Conservation (phyloP, 2,329 filamentous ascomycete genomes). For the Fusarium fracticaudum region DNA sequence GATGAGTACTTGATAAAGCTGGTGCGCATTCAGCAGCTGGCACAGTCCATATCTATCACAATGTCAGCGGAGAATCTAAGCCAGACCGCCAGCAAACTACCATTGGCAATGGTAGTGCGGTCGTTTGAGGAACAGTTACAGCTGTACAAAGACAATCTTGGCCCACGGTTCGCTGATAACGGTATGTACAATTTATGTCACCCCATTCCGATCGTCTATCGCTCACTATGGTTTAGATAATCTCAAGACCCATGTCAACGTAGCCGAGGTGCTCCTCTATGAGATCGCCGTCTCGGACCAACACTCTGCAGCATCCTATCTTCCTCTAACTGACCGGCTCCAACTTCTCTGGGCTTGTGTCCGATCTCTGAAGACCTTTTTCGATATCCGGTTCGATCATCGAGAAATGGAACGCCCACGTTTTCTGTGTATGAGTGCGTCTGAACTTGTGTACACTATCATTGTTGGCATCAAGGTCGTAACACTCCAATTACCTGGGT, state of each 20-base stretch:
- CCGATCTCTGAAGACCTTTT: constrained; percentile 52
- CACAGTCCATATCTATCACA: constrained; percentile 57
- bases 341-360: constrained; percentile 58
- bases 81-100: constrained; percentile 49
- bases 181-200: constrained; percentile 38
- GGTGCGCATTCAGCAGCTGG: constrained; percentile 58
- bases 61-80: constrained; percentile 46
- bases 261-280: constrained; percentile 59
- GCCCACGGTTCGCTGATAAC: constrained; percentile 48
- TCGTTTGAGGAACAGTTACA: constrained; percentile 57
- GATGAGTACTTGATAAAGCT: constrained; percentile 58
- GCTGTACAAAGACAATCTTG: constrained; percentile 49
- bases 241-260: constrained; percentile 54
- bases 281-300: constrained; percentile 57
- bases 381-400: constrained; percentile 48
- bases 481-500: constrained; percentile 56
- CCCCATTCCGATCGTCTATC: neutral
- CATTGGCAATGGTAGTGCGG: constrained; percentile 54
- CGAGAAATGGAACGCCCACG: constrained; percentile 50
- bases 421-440: constrained; percentile 56
- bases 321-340: constrained; percentile 53
- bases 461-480: constrained; percentile 59
- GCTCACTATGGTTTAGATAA: constrained; percentile 45
- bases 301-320: constrained; percentile 42
- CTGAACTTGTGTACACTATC: constrained; percentile 59